Evolutionary conservation across 768 basidiomycete genomes (phyloP).

Genomic region (Tylopilus sp.): DNA sequence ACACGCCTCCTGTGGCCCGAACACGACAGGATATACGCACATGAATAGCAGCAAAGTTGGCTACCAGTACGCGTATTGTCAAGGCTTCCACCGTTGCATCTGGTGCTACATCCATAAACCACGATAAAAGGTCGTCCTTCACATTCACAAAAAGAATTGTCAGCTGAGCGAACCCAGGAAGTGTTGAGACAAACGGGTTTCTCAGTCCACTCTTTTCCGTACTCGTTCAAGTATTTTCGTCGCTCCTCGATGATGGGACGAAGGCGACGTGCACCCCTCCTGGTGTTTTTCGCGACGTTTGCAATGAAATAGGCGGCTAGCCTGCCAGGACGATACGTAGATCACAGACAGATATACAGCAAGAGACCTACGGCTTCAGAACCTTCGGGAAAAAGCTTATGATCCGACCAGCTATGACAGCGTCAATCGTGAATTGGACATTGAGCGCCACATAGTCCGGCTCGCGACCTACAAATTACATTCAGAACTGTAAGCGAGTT

Average conservation of each 20-base stretch:
- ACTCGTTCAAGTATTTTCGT: constrained; percentile 15
- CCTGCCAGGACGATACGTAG: neutral
- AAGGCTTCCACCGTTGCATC: neutral
- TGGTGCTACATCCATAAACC: neutral
- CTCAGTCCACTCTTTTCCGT: constrained; percentile 27
- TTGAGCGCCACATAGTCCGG: neutral
- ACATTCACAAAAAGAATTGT: neutral
- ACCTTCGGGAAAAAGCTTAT: constrained; percentile 15
- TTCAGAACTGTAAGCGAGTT: neutral
- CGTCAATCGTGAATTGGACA: neutral
- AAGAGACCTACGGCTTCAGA: constrained; percentile 29
- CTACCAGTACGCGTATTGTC: neutral
- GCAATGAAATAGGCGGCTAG: constrained; percentile 5
- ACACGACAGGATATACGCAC: no score
- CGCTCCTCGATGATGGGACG: constrained; percentile 32
- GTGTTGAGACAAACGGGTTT: constrained; percentile 28
- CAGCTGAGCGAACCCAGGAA: neutral
- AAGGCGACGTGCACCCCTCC: constrained; percentile 10
- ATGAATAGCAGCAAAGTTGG: neutral
- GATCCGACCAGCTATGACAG: constrained; percentile 2
- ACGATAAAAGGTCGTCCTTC: neutral
- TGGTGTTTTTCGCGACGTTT: constrained; percentile 1
- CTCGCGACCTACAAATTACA: neutral
- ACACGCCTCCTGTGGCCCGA: no score
- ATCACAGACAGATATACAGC: neutral